Evolutionary conservation across 2,329 filamentous ascomycete species (phyloP).

Genomic region (Pseudocercospora musae): DNA sequence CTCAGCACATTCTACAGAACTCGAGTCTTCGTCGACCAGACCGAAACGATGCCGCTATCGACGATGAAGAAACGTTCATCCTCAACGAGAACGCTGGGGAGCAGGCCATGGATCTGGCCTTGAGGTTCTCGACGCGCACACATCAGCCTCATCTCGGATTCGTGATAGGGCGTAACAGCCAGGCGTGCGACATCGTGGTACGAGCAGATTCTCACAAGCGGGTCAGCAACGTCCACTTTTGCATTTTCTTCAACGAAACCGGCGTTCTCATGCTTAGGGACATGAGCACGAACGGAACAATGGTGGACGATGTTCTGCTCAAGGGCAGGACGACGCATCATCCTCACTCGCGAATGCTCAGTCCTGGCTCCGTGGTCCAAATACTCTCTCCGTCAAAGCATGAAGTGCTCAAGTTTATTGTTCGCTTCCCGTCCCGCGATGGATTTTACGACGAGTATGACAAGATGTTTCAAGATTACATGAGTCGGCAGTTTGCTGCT

Average conservation of each 20-base stretch:
- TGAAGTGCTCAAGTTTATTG: constrained; percentile 74
- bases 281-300: constrained; percentile 90
- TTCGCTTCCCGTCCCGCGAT: constrained; percentile 72
- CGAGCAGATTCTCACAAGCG: constrained; percentile 64
- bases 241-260: constrained; percentile 84
- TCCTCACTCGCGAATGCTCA: constrained; percentile 61
- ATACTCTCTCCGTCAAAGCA: constrained; percentile 55
- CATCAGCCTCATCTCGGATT: constrained; percentile 72
- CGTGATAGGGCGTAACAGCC: constrained; percentile 74
- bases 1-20: constrained; percentile 60
- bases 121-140: constrained; percentile 72
- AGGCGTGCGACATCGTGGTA: constrained; percentile 69
- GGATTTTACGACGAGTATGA: constrained; percentile 66
- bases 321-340: constrained; percentile 46
- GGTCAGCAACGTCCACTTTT: constrained; percentile 91
- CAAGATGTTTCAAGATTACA: constrained; percentile 66
- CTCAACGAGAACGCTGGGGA: constrained; percentile 37
- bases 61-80: constrained; percentile 32
- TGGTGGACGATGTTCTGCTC: constrained; percentile 72
- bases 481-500: constrained; percentile 41
- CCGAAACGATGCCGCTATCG: constrained; percentile 30
- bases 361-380: constrained; percentile 68
- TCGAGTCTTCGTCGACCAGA: constrained; percentile 32
- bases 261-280: constrained; percentile 90
- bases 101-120: constrained; percentile 61